Evolutionary conservation across 768 basidiomycete species (phyloP).

Genomic region (Phlegmacium glaucopus): DNA sequence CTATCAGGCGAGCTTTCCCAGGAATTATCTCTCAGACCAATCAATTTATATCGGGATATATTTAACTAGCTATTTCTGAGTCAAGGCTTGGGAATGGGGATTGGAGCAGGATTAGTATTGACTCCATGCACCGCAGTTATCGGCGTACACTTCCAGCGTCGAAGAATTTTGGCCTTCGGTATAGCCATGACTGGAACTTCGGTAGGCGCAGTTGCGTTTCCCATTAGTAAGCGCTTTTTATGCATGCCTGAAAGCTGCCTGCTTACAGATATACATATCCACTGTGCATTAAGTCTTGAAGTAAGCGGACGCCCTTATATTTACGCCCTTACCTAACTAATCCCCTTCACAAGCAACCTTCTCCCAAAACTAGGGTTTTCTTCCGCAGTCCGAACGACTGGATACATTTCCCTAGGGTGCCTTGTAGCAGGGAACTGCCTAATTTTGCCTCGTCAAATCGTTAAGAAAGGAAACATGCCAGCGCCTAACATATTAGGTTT

Average conservation of each 20-base stretch:
- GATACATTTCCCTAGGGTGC: constrained; percentile 20
- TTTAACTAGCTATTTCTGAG: constrained; percentile 37
- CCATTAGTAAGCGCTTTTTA: constrained; percentile 23
- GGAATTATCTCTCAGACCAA: too few species aligned
- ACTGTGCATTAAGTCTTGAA: constrained; percentile 19
- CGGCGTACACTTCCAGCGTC: constrained; percentile 37
- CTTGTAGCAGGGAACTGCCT: constrained; percentile 21
- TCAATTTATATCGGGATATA: too few species aligned
- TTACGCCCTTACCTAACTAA: not conserved
- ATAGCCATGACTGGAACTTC: constrained; percentile 39
- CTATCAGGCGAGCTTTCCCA: constrained; percentile 25
- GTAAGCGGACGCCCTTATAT: constrained; percentile 6
- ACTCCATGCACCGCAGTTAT: constrained; percentile 39
- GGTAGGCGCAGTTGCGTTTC: constrained; percentile 28
- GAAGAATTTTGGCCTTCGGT: constrained; percentile 31
- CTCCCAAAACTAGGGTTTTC: constrained; percentile 23
- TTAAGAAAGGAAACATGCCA: not conserved
- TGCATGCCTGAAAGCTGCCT: not conserved
- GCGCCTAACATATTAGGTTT: constrained; percentile 20
- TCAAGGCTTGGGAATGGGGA: constrained; percentile 51
- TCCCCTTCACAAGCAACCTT: constrained; percentile 16
- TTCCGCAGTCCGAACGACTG: constrained; percentile 20
- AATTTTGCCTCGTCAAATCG: constrained; percentile 14
- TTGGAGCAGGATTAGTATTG: constrained; percentile 42
- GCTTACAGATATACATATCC: not conserved